A percentile compares a stretch with the other conserved stretches of the same genome.
These are phyloP conservation scores for Mariannaea sp. DNA, from an alignment of 2,329 filamentous ascomycete species.

Conservation along the genomic window DNA sequence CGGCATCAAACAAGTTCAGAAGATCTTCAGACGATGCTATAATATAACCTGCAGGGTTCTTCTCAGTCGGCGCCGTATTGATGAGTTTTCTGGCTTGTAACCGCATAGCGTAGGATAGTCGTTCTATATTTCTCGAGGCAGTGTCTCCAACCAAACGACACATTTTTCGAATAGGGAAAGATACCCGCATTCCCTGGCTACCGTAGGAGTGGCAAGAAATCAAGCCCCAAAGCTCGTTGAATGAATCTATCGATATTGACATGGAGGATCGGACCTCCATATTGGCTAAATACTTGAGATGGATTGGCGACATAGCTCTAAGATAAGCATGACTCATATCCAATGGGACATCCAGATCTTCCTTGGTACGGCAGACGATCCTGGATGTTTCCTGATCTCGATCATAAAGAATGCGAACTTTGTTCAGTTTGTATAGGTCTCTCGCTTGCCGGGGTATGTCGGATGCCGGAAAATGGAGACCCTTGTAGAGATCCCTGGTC, in stretches of 20 bases:
- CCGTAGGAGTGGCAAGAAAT: slow-evolving; percentile 88
- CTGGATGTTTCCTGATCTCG: slow-evolving; percentile 79
- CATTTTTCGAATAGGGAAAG: slow-evolving; percentile 91
- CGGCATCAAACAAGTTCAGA: slow-evolving; percentile 81
- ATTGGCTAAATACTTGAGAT: slow-evolving; percentile 83
- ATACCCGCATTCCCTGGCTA: slow-evolving; percentile 79
- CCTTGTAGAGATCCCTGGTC: slow-evolving; percentile 84
- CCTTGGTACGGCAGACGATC: slow-evolving; percentile 75
- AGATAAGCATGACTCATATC: slow-evolving; percentile 86
- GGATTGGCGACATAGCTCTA: slow-evolving; percentile 88
- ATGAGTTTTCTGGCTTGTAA: slow-evolving; percentile 87
- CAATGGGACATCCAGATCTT: slow-evolving; percentile 75
- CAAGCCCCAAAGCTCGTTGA: slow-evolving; percentile 83
- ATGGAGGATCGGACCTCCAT: slow-evolving; percentile 94
- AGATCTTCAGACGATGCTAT: slow-evolving; percentile 87
- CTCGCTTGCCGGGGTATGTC: slow-evolving; percentile 86
- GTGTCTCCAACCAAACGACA: slow-evolving; percentile 86
- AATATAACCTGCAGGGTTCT: slow-evolving; percentile 87
- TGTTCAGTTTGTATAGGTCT: slow-evolving; percentile 89
- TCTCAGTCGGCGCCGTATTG: slow-evolving; percentile 79
- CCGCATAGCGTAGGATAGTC: slow-evolving; percentile 82
- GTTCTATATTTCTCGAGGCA: slow-evolving; percentile 84
- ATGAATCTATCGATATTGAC: slow-evolving; percentile 91
- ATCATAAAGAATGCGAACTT: slow-evolving; percentile 85
- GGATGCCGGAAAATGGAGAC: slow-evolving; percentile 84